These are phyloP conservation scores for Scutellaria barbata DNA, from an alignment of 257 asterid species.

Conservation along the genomic window DNA sequence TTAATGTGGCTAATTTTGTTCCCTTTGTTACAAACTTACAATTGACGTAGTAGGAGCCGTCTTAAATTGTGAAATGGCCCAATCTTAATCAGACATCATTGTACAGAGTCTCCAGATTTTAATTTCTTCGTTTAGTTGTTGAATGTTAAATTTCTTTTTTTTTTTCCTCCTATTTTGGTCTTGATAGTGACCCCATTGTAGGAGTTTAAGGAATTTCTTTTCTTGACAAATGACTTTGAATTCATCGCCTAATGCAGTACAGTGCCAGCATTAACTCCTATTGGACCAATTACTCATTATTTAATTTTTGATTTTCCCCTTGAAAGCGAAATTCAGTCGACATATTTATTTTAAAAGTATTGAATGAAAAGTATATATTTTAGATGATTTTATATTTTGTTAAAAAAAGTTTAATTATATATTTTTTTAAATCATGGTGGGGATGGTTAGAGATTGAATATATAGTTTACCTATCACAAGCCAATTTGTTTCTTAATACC, in stretches of 20 bases:
- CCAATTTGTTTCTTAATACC: too few relatives aligned
- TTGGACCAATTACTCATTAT: background rate
- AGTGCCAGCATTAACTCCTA: background rate
- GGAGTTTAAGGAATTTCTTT: background rate
- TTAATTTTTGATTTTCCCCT: background rate
- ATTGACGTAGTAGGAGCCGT: background rate
- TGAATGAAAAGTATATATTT: background rate
- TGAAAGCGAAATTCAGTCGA: background rate
- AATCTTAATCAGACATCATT: conserved; percentile 3
- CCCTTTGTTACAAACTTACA: background rate
- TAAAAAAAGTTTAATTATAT: too few relatives aligned
- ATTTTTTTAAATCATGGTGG: too few relatives aligned
- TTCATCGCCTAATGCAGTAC: conserved; percentile 17
- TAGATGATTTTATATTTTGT: too few relatives aligned
- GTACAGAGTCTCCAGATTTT: background rate
- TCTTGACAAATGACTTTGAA: conserved; percentile 25
- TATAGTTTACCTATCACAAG: too few relatives aligned
- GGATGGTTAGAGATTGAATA: too few relatives aligned
- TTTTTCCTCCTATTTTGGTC: background rate
- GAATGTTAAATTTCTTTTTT: background rate
- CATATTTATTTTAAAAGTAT: background rate
- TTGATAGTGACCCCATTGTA: background rate
- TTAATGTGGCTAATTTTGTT: background rate
- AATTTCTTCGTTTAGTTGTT: background rate
- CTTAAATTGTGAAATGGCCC: conserved; percentile 2